A percentile compares a stretch with the other conserved stretches of the same genome.
These are phyloP conservation scores for Aspergillus terreus DNA, from an alignment of 2,329 filamentous ascomycete species.

Conservation along the genomic window DNA sequence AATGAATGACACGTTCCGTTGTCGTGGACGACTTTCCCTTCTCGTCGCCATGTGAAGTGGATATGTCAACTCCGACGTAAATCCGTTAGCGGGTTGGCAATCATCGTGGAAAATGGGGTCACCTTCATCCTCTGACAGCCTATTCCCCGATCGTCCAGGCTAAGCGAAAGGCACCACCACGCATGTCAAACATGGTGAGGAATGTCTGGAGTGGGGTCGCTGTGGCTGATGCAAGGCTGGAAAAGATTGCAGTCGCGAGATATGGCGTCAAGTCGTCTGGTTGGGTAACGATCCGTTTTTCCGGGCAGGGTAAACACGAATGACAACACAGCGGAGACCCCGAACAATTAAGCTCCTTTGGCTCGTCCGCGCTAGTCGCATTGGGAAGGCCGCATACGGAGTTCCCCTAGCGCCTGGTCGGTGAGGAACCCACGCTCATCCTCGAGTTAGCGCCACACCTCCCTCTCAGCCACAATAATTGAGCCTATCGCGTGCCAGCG, in stretches of 20 bases:
- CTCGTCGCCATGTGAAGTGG: too few relatives aligned
- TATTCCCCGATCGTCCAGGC: too few relatives aligned
- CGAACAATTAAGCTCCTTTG: neutral
- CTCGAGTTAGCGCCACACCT: conserved; percentile 15
- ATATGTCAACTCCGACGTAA: too few relatives aligned
- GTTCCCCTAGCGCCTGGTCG: conserved; percentile 8
- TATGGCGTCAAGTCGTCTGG: neutral
- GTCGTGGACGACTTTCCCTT: too few relatives aligned
- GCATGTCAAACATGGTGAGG: neutral
- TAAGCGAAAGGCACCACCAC: neutral
- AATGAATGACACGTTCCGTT: too few relatives aligned
- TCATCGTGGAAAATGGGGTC: neutral
- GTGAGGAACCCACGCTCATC: conserved; percentile 12
- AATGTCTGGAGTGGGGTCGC: neutral
- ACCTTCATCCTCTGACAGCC: neutral
- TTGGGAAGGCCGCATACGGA: neutral
- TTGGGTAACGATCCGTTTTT: neutral
- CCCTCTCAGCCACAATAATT: conserved; percentile 16
- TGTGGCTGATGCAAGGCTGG: conserved; percentile 21
- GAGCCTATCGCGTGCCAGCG: conserved; percentile 14
- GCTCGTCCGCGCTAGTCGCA: neutral
- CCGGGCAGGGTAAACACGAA: neutral
- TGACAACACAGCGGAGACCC: neutral
- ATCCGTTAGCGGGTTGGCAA: too few relatives aligned
- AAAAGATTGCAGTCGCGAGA: neutral